Base-by-base conservation (phyloP, 2,329 filamentous ascomycete species). In the Coniochaeta pulveracea region DNA sequence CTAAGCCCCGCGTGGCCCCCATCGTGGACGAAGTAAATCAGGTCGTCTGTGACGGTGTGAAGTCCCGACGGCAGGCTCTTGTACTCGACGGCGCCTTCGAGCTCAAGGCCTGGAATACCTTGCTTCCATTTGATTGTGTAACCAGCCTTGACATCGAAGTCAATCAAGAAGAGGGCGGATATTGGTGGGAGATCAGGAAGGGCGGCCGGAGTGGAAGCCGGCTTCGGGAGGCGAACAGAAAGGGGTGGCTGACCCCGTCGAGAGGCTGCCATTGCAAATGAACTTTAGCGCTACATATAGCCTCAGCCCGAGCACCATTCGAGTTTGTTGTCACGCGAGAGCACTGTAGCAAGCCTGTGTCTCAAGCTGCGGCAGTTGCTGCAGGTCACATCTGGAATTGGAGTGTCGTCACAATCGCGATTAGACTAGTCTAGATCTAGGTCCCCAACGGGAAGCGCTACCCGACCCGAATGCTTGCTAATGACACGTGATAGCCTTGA, bases 61-160 rank as follows among this genome's bases (percentile, higher is more conserved):
- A 95, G 59, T 16, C 91, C 91, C 0, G 89, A 96, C 3, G 91
- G 91, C 29, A 98, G 69, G 40, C 85, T 93, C 60, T 95, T 96
- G 70, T 86, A 98, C 59, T 98, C 91, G 48, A 95, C 85, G 16
- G 82, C 76, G 35, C 85, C 85, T 45, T 93, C 84, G 31, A 96
- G 71, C 56, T 72, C 67, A 59, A 89, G 69, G 31, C 74, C 77
- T 10, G 76, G 66, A 1, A 75, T 59, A 10, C 80, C 74, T 43
- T 74, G 76, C 56, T 93, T 85, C 91, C 91, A 96, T 22, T 76
- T 75, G 50, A 96, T 81, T 28, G 85, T 93, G 58, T 80, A 93
- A 63, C 86, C 86, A 48, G 85, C 80, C 56, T 88, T 91, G 60
- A 89, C 81, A 58, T 94, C 86, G 61, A 94, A 94, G 51, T 83